Evolutionary conservation across 2,329 filamentous ascomycete genomes (phyloP).

Genomic region (Fusarium dimerum): DNA sequence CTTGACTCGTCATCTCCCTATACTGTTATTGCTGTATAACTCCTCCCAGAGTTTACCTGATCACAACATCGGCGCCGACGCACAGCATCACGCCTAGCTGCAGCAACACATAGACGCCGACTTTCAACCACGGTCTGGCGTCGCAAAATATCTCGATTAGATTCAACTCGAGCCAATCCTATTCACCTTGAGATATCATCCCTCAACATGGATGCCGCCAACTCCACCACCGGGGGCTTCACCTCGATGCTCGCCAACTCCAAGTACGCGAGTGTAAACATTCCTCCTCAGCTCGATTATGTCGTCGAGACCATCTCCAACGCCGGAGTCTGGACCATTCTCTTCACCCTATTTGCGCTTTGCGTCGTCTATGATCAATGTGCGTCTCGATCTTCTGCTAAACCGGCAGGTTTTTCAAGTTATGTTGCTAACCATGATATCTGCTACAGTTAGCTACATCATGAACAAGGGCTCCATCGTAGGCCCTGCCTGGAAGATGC

Average conservation of each 20-base stretch:
- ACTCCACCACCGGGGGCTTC: slow-evolving; percentile 67
- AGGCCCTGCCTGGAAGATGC: slow-evolving; percentile 74
- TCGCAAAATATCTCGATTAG: background rate
- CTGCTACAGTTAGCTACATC: slow-evolving; percentile 68
- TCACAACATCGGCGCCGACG: background rate
- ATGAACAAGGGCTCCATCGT: slow-evolving; percentile 74
- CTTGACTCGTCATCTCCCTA: background rate
- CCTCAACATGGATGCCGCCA: slow-evolving; percentile 54
- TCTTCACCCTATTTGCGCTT: slow-evolving; percentile 69
- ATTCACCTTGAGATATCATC: slow-evolving; percentile 5
- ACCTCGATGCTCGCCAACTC: slow-evolving; percentile 68
- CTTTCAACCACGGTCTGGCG: background rate
- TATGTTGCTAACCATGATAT: slow-evolving; percentile 21
- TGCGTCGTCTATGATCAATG: slow-evolving; percentile 87
- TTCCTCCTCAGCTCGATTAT: slow-evolving; percentile 59
- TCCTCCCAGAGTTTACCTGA: background rate
- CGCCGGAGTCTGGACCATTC: slow-evolving; percentile 60
- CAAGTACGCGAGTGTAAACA: slow-evolving; percentile 48
- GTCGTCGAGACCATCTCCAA: slow-evolving; percentile 57
- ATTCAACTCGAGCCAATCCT: slow-evolving; percentile 1
- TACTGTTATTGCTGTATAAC: background rate
- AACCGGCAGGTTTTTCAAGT: background rate
- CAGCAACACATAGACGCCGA: background rate
- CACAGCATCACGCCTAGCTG: background rate
- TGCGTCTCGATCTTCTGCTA: slow-evolving; percentile 49